Conservation (phyloP, 2,329 filamentous ascomycete species). For the Ophiocordyceps unilateralis region DNA sequence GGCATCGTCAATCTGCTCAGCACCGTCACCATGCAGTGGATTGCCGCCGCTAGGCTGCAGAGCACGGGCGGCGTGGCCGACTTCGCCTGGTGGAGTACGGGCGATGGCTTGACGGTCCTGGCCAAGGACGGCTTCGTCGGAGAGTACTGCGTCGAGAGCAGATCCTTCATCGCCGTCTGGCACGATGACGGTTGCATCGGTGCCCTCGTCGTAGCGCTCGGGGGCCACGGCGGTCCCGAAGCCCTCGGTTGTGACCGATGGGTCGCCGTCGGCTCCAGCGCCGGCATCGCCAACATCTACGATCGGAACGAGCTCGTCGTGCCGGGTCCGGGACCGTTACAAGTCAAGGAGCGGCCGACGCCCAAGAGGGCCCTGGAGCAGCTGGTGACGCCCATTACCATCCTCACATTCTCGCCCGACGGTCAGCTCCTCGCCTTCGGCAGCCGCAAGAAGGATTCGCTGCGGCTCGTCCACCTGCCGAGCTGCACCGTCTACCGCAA, state of each 20-base stretch:
- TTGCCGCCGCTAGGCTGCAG: constrained; percentile 66
- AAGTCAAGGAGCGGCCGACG: constrained; percentile 49
- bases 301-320: constrained; percentile 52
- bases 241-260: constrained; percentile 65
- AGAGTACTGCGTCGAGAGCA: constrained; percentile 61
- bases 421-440: constrained; percentile 80
- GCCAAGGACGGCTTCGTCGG: constrained; percentile 80
- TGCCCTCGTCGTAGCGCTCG: constrained; percentile 66
- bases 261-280: constrained; percentile 74
- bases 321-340: constrained; percentile 20
- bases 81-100: constrained; percentile 82
- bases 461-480: constrained; percentile 76
- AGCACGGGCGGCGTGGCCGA: constrained; percentile 72
- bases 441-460: constrained; percentile 73
- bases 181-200: constrained; percentile 77
- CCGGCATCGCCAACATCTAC: constrained; percentile 86
- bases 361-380: constrained; percentile 67
- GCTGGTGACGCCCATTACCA: constrained; percentile 69
- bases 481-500: constrained; percentile 90
- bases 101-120: constrained; percentile 63
- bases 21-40: constrained; percentile 70
- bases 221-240: constrained; percentile 45
- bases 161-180: constrained; percentile 66
- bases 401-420: constrained; percentile 69
- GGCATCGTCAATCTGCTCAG: constrained; percentile 77